phyloP scores from a whole-genome alignment of 768 basidiomycete species.

The Russula lepida region DNA sequence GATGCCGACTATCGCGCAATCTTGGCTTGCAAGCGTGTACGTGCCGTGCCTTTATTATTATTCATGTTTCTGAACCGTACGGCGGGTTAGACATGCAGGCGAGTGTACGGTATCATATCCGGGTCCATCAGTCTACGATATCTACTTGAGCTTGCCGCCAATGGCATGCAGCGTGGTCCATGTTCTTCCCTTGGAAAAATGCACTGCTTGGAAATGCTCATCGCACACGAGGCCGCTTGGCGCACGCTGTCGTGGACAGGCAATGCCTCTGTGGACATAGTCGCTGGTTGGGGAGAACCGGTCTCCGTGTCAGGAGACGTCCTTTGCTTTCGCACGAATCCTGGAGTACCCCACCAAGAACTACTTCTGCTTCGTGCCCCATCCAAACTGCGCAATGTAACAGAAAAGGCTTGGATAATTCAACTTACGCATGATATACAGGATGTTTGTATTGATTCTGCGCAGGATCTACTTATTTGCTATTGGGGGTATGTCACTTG shows the following conservation, averaged over 20 bases:
- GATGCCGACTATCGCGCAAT: not conserved
- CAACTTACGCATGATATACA: not conserved
- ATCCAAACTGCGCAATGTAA: constrained; percentile 6
- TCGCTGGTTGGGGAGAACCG: constrained; percentile 1
- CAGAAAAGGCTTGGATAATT: not conserved
- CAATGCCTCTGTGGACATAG: not conserved
- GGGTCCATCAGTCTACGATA: constrained; percentile 2
- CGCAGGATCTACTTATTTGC: constrained; percentile 3
- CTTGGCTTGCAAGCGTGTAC: not conserved
- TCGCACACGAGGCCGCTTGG: not conserved
- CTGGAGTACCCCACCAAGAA: not conserved
- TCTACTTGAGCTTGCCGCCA: constrained; percentile 4
- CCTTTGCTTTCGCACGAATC: not conserved
- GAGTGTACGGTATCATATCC: not conserved
- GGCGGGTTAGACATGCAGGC: not conserved
- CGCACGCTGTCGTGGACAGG: not conserved
- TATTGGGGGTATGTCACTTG: not conserved
- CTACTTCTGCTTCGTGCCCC: constrained; percentile 6
- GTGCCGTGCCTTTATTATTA: not conserved
- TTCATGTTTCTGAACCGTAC: not conserved
- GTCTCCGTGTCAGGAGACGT: constrained; percentile 2
- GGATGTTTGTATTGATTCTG: not conserved
- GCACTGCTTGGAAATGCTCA: not conserved
- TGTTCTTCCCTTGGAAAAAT: not conserved
- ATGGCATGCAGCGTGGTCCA: not conserved